Evolutionary conservation across 345 rosid species (phyloP), one percentile per base, ranked within the genome.

Genomic region (Eucalyptus sp.): DNA sequence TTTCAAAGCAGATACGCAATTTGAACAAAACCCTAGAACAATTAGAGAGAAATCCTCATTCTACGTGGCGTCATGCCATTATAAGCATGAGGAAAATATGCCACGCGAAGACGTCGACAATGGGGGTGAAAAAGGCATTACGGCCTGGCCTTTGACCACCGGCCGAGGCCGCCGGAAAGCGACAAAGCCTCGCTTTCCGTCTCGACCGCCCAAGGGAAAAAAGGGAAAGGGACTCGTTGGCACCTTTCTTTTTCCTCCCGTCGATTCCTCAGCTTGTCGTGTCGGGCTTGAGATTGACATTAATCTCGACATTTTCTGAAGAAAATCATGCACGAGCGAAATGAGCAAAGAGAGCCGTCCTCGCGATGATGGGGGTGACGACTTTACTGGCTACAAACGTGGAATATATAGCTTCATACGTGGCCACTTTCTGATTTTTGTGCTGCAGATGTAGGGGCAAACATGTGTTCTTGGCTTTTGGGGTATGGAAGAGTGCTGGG

Each of bases 171-270:
- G 68, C 83, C 37, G 51, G 20, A 88, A 71, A 37, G 50, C 9
- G 50, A 88, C 71, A 88, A 49, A 20, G 41, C n/a, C 86, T 88
- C 90, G 83, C 87, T 88, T 88, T 89, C 90, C 50, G 64, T 14
- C 88, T 64, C 90, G 88, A 66, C 90, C 90, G 90, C 88, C 90
- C 90, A 89, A 89, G 43, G 88, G 37, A 86, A 85, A 52, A 37
- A 14, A 22, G 4, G 37, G 27, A 15, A 46, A 46, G 50, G 16
- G 31, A 14, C 22, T 13, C 18, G 33, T 5, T 51, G 22, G 16
- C 24, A 51, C 24, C 13, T 50, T 60, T 56, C 37, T 17, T 22
- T 29, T 18, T 81, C 43, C 24, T 18, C 68, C 22, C 29, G 31
- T 33, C 18, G 31, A 13, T 27, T 44, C 29, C 33, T 13, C 8